Evolutionary conservation across 2,329 filamentous ascomycete species (phyloP), one percentile per base, ranked within the genome.

Genomic region (Chaetomium globosum): DNA sequence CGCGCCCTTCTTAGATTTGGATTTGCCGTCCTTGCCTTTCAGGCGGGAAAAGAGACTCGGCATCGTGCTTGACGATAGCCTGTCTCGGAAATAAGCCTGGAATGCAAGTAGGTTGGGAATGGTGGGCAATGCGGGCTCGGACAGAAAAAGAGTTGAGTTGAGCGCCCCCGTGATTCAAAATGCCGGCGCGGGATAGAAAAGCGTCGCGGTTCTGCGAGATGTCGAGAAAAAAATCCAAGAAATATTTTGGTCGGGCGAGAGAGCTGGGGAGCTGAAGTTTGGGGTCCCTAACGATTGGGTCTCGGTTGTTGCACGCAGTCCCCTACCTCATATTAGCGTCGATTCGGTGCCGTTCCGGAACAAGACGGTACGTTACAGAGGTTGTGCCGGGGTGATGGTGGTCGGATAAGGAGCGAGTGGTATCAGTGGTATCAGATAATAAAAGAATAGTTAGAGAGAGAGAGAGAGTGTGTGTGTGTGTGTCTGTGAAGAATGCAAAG

Each of bases 1-100:
- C 67, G 83, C 80, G 63, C 81, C 78, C 80, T 93, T 93, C 79
- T 90, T 91, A 65, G 80, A 79, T 77, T 86, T 88, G 43, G 43
- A 23, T 68, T 83, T 83, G 65, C 83, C 83, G 80, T 95, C 91
- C 80, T 89, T 93, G 80, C 85, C 85, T 83, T 92, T 92, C 78
- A 94, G 80, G 73, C 84, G 83, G 68, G 85, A 85, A 73, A 87
- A 87, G 69, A 87, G 77, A 72, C 84, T 81, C 67, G 83, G 80
- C 85, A 87, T 87, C 59, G 69, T 80, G 73, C 49, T 57, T 54
- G 21, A 26, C 10, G 33, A 48, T 21, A n/a, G 56, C 43, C 53
- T 60, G 65, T 68, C 62, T 65, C 64, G 51, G 67, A 63, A 64
- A 66, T 49, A 58, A 43, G 54, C 23, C 43, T 39, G 60, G 53